Evolutionary conservation across 2,329 filamentous ascomycete species (phyloP).

Genomic region (Thermothelomyces thermophilus): DNA sequence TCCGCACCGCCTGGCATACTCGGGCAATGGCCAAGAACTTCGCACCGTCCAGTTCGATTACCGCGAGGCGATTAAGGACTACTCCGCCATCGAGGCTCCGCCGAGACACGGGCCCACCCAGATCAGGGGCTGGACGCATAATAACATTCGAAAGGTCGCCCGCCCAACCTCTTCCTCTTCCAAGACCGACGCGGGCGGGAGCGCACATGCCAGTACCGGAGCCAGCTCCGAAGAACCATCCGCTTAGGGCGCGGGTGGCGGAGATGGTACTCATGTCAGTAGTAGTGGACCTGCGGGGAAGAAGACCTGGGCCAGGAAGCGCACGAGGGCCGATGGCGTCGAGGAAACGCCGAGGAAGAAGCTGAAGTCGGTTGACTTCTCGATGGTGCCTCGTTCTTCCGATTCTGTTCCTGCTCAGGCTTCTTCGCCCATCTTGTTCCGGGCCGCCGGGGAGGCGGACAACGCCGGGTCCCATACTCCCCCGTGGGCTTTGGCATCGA

Average conservation of each 20-base stretch:
- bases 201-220: background rate
- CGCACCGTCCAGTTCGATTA: slow-evolving; percentile 52
- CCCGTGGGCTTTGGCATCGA: background rate
- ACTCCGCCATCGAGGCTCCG: slow-evolving; percentile 47
- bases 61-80: slow-evolving; percentile 52
- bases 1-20: slow-evolving; percentile 42
- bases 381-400: background rate
- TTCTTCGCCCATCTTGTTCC: background rate
- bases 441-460: background rate
- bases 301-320: background rate
- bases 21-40: slow-evolving; percentile 43
- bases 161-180: background rate
- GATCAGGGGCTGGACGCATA: slow-evolving; percentile 52
- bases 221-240: slow-evolving; percentile 7
- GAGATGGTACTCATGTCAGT: background rate
- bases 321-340: background rate
- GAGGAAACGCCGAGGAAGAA: background rate
- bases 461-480: background rate
- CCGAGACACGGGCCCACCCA: slow-evolving; percentile 50
- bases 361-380: background rate
- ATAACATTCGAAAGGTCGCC: slow-evolving; percentile 33
- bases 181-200: background rate
- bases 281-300: background rate
- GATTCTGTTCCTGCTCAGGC: background rate
- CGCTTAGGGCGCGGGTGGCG: slow-evolving; percentile 7